Conservation (phyloP, 805 yeast species). For the Yamadazyma paraphyllophila region DNA sequence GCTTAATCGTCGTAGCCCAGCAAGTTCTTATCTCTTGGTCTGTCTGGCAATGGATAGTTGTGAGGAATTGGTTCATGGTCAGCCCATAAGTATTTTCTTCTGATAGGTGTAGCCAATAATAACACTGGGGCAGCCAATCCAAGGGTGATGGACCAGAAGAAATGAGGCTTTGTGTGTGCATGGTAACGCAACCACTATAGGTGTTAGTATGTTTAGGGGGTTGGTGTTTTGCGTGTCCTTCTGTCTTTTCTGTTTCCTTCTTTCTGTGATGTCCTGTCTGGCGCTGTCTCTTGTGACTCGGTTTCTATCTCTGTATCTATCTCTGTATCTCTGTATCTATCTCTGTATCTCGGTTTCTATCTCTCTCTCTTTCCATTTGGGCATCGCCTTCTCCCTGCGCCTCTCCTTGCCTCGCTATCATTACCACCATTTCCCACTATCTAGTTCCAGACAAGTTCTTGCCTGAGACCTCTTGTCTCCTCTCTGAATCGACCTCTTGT, state of each 20-base stretch:
- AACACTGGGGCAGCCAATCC: conserved; percentile 70
- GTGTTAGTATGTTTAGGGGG: conserved; percentile 18
- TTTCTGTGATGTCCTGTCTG: no score
- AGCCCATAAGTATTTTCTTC: conserved; percentile 64
- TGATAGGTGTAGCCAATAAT: conserved; percentile 60
- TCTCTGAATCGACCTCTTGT: no score
- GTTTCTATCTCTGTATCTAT: no score
- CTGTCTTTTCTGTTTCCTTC: neutral
- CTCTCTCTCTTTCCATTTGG: no score
- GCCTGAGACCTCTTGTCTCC: no score
- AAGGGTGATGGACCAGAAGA: conserved; percentile 60
- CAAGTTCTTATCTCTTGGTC: conserved; percentile 49
- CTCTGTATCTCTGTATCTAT: no score
- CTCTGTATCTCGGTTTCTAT: no score
- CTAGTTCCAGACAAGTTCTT: no score
- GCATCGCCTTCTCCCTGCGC: no score
- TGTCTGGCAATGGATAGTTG: conserved; percentile 55
- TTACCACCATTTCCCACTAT: no score
- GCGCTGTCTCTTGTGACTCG: no score
- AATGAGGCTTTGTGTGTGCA: conserved; percentile 74
- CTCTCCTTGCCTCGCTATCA: no score
- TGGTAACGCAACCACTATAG: conserved; percentile 70
- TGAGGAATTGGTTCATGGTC: conserved; percentile 67
- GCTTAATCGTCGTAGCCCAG: conserved; percentile 54
- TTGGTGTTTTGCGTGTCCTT: neutral